Evolutionary conservation across 2,329 filamentous ascomycete genomes (phyloP).

Genomic region (Cordyceps cicadae): DNA sequence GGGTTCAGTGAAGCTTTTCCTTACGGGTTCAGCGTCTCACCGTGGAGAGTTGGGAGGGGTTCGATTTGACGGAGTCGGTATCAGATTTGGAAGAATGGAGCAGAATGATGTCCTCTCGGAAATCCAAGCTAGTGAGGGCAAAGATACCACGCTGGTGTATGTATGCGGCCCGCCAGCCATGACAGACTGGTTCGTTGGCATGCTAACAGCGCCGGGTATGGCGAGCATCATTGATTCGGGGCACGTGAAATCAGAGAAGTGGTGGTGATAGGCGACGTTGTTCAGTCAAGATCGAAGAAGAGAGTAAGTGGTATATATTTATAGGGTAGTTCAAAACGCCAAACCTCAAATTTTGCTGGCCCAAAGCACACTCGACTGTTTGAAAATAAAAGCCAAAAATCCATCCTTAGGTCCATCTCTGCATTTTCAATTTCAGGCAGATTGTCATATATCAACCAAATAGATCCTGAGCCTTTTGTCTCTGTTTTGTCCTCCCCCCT

Average conservation of each 20-base stretch:
- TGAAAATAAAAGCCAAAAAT: background rate
- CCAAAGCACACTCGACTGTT: background rate
- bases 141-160: conserved; percentile 45
- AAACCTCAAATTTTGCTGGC: background rate
- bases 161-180: conserved; percentile 60
- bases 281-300: background rate
- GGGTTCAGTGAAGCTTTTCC: conserved; percentile 38
- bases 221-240: conserved; percentile 33
- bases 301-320: conserved; percentile 1
- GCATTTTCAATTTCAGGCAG: background rate
- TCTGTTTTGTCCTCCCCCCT: conserved; percentile 43
- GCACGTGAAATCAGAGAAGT: conserved; percentile 52
- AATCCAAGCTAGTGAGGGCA: conserved; percentile 24
- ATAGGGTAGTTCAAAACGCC: background rate
- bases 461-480: conserved; percentile 64
- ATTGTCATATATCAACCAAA: conserved; percentile 33
- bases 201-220: conserved; percentile 27
- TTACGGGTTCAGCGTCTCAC: conserved; percentile 28
- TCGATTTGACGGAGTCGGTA: conserved; percentile 10
- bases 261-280: conserved; percentile 44
- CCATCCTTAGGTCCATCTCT: background rate
- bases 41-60: background rate
- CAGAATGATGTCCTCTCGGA: conserved; percentile 33
- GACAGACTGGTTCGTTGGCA: conserved; percentile 57
- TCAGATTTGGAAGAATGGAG: conserved; percentile 33